phyloP scores from a whole-genome alignment of 2,329 filamentous ascomycete species.

The Penicillium sp. region DNA sequence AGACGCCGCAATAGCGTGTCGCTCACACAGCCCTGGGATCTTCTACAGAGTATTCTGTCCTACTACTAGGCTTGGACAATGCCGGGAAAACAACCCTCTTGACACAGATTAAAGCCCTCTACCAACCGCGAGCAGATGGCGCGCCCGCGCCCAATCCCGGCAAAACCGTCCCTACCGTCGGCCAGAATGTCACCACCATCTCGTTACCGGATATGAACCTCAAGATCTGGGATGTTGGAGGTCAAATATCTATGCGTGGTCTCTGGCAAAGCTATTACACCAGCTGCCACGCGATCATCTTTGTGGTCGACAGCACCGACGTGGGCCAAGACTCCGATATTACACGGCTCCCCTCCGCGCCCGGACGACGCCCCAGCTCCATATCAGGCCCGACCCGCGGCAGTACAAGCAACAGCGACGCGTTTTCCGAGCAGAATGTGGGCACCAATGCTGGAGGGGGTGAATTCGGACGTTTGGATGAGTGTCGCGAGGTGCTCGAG shows the following conservation, averaged over 20 bases:
- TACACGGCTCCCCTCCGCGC: constrained; percentile 42
- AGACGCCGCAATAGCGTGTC: not conserved
- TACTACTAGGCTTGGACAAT: constrained; percentile 95
- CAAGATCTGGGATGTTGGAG: constrained; percentile 98
- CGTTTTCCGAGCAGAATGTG: constrained; percentile 36
- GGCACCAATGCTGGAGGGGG: constrained; percentile 37
- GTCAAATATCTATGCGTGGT: constrained; percentile 82
- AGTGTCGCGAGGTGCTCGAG: constrained; percentile 87
- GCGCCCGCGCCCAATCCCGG: constrained; percentile 58
- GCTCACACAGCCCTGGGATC: not conserved
- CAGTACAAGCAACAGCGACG: constrained; percentile 9
- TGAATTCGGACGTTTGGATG: constrained; percentile 65
- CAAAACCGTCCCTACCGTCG: constrained; percentile 93
- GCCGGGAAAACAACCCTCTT: constrained; percentile 98
- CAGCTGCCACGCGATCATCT: constrained; percentile 93
- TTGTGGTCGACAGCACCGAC: constrained; percentile 94
- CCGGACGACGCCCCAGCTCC: constrained; percentile 28
- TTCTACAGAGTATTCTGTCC: constrained; percentile 83
- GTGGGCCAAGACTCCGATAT: constrained; percentile 77
- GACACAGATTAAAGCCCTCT: constrained; percentile 91
- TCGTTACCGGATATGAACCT: constrained; percentile 91
- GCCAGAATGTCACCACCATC: constrained; percentile 93
- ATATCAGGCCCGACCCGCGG: constrained; percentile 20
- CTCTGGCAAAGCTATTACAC: constrained; percentile 97
- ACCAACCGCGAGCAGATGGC: constrained; percentile 49